Conservation (phyloP, 352 stramenopile species). For the Phytophthora nicotianae region DNA sequence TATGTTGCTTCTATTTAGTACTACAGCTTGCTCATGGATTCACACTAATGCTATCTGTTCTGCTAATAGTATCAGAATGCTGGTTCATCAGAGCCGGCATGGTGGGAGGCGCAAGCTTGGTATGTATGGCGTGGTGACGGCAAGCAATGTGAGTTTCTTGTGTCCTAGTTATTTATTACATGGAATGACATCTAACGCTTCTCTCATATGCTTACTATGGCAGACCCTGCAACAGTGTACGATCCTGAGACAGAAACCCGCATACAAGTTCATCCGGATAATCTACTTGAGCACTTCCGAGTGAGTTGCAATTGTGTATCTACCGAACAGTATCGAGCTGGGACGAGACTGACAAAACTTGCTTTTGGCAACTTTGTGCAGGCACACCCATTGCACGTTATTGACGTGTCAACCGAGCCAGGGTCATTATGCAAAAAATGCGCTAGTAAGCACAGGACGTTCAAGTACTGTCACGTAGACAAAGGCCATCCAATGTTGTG, state of each 20-base stretch:
- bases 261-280: conserved; percentile 47
- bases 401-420: conserved; percentile 63
- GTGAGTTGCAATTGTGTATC: conserved; percentile 28
- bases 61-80: conserved; percentile 68
- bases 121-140: conserved; percentile 77
- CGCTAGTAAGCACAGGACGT: conserved; percentile 37
- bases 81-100: conserved; percentile 62
- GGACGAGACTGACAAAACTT: conserved; percentile 7
- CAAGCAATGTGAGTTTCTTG: conserved; percentile 47
- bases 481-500: conserved; percentile 81
- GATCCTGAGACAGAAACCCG: conserved; percentile 49
- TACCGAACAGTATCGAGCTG: conserved; percentile 4
- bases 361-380: conserved; percentile 20
- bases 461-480: conserved; percentile 76
- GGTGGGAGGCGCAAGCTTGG: conserved; percentile 88
- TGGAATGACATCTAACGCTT: neutral
- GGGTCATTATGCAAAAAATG: conserved; percentile 56
- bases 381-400: conserved; percentile 71
- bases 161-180: neutral
- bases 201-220: neutral
- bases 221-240: conserved; percentile 60
- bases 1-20: conserved; percentile 34
- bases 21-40: conserved; percentile 4
- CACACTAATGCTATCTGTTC: conserved; percentile 14
- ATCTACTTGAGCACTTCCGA: conserved; percentile 64